A percentile compares a stretch with the other conserved stretches of the same genome.
phyloP scores from a whole-genome alignment of 139 green algal genomes.

The Chlorella sp. region DNA sequence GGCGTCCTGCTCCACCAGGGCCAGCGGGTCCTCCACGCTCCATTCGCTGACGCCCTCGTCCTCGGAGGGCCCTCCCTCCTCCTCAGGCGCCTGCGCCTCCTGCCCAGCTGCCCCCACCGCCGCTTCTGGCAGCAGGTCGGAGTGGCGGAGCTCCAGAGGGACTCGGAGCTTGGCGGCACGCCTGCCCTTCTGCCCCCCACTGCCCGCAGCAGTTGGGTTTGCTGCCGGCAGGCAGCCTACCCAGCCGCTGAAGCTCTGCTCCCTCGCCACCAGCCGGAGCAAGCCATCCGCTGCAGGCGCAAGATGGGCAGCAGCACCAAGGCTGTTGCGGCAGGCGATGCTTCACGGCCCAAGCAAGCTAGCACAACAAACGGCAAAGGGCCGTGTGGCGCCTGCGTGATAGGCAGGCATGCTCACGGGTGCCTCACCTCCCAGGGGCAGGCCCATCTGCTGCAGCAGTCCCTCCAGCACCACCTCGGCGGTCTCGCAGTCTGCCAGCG shows the following conservation, averaged over 20 bases:
- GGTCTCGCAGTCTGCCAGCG: constrained; percentile 23
- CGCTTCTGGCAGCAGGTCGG: too few relatives aligned
- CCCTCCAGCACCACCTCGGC: constrained; percentile 4
- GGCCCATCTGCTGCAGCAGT: constrained; percentile 8
- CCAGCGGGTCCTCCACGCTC: not conserved
- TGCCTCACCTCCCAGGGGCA: not conserved
- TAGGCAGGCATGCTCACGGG: not conserved
- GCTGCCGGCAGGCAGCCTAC: too few relatives aligned
- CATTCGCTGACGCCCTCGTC: not conserved
- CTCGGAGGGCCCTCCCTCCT: not conserved
- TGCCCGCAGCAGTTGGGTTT: too few relatives aligned
- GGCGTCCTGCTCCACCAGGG: not conserved
- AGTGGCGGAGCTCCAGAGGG: too few relatives aligned
- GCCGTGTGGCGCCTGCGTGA: not conserved
- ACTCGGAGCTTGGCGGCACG: too few relatives aligned
- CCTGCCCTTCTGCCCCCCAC: too few relatives aligned
- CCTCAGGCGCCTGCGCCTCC: not conserved
- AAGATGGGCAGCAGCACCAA: not conserved
- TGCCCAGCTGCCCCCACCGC: not conserved
- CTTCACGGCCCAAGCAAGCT: too few relatives aligned
- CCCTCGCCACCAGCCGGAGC: too few relatives aligned
- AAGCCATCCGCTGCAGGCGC: too few relatives aligned
- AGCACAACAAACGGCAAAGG: not conserved
- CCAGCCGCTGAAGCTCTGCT: too few relatives aligned
- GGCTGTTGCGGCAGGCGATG: too few relatives aligned